A percentile compares a stretch with the other conserved stretches of the same genome.
These are phyloP conservation scores for Calonectria leucothoes DNA, from an alignment of 2,329 filamentous ascomycete genomes.

Conservation along the genomic window DNA sequence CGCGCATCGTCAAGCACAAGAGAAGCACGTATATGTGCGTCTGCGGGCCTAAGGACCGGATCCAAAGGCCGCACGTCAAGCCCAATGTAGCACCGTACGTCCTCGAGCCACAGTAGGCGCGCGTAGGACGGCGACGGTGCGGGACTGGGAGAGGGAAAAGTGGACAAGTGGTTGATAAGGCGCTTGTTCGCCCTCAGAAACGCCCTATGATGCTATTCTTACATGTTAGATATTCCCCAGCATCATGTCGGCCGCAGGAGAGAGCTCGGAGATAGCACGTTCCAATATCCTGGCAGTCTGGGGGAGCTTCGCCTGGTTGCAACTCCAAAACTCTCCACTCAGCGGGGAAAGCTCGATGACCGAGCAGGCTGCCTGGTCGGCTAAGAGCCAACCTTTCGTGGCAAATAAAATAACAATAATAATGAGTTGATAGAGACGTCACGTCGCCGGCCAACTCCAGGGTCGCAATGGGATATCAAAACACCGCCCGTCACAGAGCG, in stretches of 20 bases:
- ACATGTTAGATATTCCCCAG: neutral
- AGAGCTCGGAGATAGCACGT: slow-evolving; percentile 6
- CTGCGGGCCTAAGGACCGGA: neutral
- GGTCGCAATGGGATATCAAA: slow-evolving; percentile 5
- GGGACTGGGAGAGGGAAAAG: slow-evolving; percentile 14
- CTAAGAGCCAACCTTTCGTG: slow-evolving; percentile 1
- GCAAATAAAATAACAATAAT: neutral
- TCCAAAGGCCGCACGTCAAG: slow-evolving; percentile 9
- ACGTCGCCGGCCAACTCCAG: slow-evolving; percentile 1
- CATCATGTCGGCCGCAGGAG: slow-evolving; percentile 19
- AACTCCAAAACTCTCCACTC: slow-evolving; percentile 11
- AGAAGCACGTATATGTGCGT: slow-evolving; percentile 1
- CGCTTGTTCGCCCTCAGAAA: slow-evolving; percentile 9
- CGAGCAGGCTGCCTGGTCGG: neutral
- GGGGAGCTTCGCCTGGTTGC: neutral
- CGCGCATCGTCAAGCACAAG: slow-evolving; percentile 15
- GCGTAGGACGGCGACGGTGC: slow-evolving; percentile 10
- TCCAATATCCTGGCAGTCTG: neutral
- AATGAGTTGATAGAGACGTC: neutral
- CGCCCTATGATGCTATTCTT: slow-evolving; percentile 21
- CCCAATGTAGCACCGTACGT: neutral
- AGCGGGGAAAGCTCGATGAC: slow-evolving; percentile 2
- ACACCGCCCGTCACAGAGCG: neutral
- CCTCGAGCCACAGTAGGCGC: slow-evolving; percentile 6
- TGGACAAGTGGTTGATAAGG: slow-evolving; percentile 24